Evolutionary conservation across 352 stramenopile species (phyloP), one percentile per base, ranked within the genome.

Genomic region (Phytophthora meadii): DNA sequence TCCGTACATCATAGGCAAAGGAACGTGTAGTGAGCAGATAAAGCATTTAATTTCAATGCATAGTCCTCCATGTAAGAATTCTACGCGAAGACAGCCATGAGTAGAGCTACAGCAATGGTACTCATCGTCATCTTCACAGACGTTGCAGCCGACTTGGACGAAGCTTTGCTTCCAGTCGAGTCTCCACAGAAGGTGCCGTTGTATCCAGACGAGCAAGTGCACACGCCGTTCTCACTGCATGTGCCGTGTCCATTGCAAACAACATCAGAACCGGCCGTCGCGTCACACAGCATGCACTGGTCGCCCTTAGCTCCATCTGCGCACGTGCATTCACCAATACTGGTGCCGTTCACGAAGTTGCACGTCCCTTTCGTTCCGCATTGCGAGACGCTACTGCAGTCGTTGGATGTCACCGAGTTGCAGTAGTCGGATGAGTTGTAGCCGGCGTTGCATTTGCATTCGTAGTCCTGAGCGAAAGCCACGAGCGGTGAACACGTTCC

Each of bases 381-480:
- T 61, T 91, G 84, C 1, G 81, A 65, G 41, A 92, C 77, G 54
- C 73, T 92, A 65, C 83, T 90, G 68, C 87, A 94, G 8, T 84
- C 65, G 61, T 92, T 93, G 47, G 81, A 92, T 24, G 66, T 72
- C 11, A 77, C 64, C 0, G 52, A 54, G 39, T 69, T 57, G 76
- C 87, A 94, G 57, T 78, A 81, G 55, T 86, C 70, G 39, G 74
- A 78, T 40, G 65, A 59, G 47, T 84, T 76, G 65, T 87, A 94
- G 32, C 87, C 87, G 41, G 70, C 69, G 65, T 94, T 90, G 70
- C 87, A 94, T 54, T 88, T 81, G 70, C 87, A 94, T 49, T 77
- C 74, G 60, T 92, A 94, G 53, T 89, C 71, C 50, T 87, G 69
- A 12, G 77, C 69, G 37, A 91, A 92, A 34, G 72, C 40, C 19